Percentiles rank a stretch among this genome's conserved stretches.
Conservation (phyloP, 495 filamentous ascomycete species). For the Oleoguttula mirabilis region DNA sequence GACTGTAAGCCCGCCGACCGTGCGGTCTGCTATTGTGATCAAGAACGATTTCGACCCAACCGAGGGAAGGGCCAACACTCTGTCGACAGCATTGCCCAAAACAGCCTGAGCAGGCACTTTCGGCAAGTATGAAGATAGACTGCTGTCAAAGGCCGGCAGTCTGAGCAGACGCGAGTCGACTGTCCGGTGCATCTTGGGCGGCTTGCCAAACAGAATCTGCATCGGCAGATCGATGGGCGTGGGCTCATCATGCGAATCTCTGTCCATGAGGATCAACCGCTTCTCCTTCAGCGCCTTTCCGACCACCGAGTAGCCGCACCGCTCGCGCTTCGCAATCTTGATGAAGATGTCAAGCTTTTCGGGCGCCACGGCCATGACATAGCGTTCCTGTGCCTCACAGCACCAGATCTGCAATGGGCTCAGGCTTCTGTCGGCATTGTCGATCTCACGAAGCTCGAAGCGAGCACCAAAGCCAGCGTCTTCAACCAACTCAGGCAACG, state of each 20-base stretch:
- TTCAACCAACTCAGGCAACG: slow-evolving; percentile 80
- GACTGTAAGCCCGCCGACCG: slow-evolving; percentile 76
- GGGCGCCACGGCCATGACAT: slow-evolving; percentile 71
- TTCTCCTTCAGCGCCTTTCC: slow-evolving; percentile 62
- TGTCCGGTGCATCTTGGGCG: slow-evolving; percentile 66
- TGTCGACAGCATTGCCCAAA: slow-evolving; percentile 59
- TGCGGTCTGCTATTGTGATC: slow-evolving; percentile 90
- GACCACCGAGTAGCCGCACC: slow-evolving; percentile 89
- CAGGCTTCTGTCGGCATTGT: slow-evolving; percentile 80
- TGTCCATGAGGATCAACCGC: slow-evolving; percentile 66
- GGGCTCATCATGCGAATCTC: slow-evolving; percentile 63
- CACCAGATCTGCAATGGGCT: slow-evolving; percentile 96
- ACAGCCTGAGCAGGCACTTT: slow-evolving; percentile 52
- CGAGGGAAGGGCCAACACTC: slow-evolving; percentile 72
- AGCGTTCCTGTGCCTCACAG: slow-evolving; percentile 91
- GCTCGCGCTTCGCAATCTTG: slow-evolving; percentile 70
- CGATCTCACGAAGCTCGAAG: slow-evolving; percentile 85
- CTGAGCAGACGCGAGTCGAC: slow-evolving; percentile 61
- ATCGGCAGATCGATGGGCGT: slow-evolving; percentile 84
- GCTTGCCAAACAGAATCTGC: slow-evolving; percentile 82
- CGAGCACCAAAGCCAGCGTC: slow-evolving; percentile 78
- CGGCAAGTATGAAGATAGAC: slow-evolving; percentile 49
- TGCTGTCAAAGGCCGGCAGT: slow-evolving; percentile 62
- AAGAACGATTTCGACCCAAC: slow-evolving; percentile 95
- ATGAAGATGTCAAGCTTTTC: slow-evolving; percentile 73